Percentiles rank a stretch among this genome's conserved stretches.
Conservation (phyloP, 768 basidiomycete genomes). For the Lenzites betulinus region DNA sequence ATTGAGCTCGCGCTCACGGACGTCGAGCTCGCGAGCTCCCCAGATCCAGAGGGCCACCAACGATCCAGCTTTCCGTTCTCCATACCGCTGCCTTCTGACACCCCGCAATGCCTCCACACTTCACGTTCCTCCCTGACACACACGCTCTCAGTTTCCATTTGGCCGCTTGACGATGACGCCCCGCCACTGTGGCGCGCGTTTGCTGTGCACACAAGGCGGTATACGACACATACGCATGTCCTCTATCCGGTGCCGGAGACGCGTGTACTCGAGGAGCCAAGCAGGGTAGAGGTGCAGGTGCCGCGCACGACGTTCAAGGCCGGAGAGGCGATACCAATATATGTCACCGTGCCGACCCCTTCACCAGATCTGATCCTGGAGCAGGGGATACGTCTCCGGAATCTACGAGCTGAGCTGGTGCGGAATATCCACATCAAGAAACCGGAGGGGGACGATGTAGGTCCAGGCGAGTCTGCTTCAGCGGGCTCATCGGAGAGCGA, state of each 20-base stretch:
- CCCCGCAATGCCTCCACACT: conserved; percentile 82
- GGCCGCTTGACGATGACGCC: conserved; percentile 40
- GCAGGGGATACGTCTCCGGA: conserved; percentile 73
- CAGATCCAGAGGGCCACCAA: conserved; percentile 40
- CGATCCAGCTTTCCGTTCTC: conserved; percentile 78
- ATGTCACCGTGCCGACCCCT: conserved; percentile 81
- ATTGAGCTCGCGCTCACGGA: conserved; percentile 68
- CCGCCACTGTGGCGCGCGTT: conserved; percentile 55
- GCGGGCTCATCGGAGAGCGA: conserved; percentile 31
- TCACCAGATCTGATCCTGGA: conserved; percentile 64
- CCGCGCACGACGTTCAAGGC: conserved; percentile 71
- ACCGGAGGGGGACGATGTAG: conserved; percentile 6
- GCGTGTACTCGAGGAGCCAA: conserved; percentile 59
- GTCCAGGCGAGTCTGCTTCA: conserved; percentile 19
- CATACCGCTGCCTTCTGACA: conserved; percentile 75
- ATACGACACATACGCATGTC: conserved; percentile 61
- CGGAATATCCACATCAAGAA: conserved; percentile 58
- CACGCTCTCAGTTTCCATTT: conserved; percentile 65
- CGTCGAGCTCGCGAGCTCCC: conserved; percentile 53
- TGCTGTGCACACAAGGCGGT: conserved; percentile 73
- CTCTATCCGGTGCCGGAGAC: conserved; percentile 63
- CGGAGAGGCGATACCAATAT: conserved; percentile 76
- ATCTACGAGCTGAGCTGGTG: conserved; percentile 78
- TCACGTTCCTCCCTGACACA: conserved; percentile 73
- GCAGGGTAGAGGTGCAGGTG: conserved; percentile 67